Evolutionary conservation across 306 rosid genomes (phyloP), one percentile per base, ranked within the genome.

Genomic region (Quercus wislizeni): DNA sequence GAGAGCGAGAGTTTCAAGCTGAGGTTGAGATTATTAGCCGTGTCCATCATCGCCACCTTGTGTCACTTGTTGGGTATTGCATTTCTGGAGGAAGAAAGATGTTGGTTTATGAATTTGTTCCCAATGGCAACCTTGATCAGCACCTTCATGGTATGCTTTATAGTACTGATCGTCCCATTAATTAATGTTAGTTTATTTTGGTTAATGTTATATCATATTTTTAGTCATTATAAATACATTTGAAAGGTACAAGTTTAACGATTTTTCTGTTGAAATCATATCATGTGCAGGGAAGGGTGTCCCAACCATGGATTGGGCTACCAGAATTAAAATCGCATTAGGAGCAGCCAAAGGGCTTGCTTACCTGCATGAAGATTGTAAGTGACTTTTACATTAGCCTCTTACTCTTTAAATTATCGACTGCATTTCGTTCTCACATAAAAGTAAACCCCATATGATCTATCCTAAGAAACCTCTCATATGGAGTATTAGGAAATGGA

Each of bases 291-390:
- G 87, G 5, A 79, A 85, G 67, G 88, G 59, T 78, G 80, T 78
- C 5, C 87, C 88, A n/a, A 78, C 87, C 1, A 62, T 95, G 91
- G 89, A 90, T 11, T 95, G 99, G 98, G 9, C 12, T 15, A 84
- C 82, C 5, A 90, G 99, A 81, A 63, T 91, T 61, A 91, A 82
- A 81, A 91, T 95, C 49, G 97, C 98, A 0, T 31, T 90, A 68
- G 98, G 99, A 77, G 78, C 97, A 2, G 98, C 98, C 30, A 95
- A 95, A 79, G 99, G 99, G 25, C 92, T 95, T 71, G 96, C 99
- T 55, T 95, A 92, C 82, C 83, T 95, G 84, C 99, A 95, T 7
- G 99, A 95, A 88, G 99, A 95, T 74, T 92, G 99, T 95, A 69
- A 85, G 92, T 78, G 17, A 15, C 69, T 28, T 21, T 38, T n/a